Base-by-base conservation (phyloP, 768 basidiomycete genomes). In the Termitomyces sp. region DNA sequence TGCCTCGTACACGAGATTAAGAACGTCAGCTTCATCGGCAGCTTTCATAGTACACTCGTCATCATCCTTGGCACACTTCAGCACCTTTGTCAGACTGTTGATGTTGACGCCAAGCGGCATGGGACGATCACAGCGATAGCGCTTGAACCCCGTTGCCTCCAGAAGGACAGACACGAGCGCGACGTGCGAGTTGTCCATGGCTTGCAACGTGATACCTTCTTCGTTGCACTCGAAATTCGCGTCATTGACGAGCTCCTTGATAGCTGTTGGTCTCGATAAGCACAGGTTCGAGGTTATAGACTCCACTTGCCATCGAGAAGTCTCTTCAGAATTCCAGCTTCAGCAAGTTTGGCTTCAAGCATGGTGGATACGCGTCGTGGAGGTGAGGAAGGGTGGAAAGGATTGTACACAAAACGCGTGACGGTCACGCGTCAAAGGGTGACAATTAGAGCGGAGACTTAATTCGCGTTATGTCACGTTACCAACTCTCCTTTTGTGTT, bases 131-230 rank as follows among this genome's bases (percentile, higher is more conserved):
- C 96, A 98, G 60, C 97, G 87, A 72, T 88, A 99, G 51, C 79
- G 76, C 63, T 83, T 79, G 80, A 99, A 98, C 32, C 91, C 92
- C 0, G 80, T 74, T 1, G 84, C 81, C 40, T 87, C 74, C 30
- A 99, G 81, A 58, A 88, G 81, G 45, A 97, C 93, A 8, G 92
- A 77, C 40, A 99, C 96, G 61, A 98, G 89, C 1, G 96, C 97
- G 65, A 99, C 96, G 71, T 98, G 96, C 2, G 96, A 97, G 80
- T 98, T 98, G 76, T 98, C 97, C 96, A 98, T 99, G 3, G 96
- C 97, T 76, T 98, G 96, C 5, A 99, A 81, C 53, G 83, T 83
- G 62, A 99, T 87, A 34, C 95, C 97, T 60, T 95, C 93, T 60
- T 99, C 96, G 58, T 85, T 91, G 71, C 96, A 98, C 66, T 96